Evolutionary conservation across 2,329 filamentous ascomycete genomes (phyloP), one percentile per base, ranked within the genome.

Genomic region (Colletotrichum sp.): DNA sequence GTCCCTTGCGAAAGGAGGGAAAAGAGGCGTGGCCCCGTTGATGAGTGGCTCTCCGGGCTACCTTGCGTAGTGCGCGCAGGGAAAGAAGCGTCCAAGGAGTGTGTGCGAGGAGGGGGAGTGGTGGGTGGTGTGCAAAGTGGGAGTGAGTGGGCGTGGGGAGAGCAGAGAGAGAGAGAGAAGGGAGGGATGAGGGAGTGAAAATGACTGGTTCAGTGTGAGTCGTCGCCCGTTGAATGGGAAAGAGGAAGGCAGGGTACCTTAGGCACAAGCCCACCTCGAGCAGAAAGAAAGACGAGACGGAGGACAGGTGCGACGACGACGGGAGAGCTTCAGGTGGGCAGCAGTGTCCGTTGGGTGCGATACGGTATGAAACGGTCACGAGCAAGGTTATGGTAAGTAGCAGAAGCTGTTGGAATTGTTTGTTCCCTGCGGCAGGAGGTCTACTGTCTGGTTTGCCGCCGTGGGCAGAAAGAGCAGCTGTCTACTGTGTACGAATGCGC

Each of bases 11-110:
- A 58, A 68, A 26, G 48, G 58, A 24, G 38, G 62, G 63, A 74
- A 75, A 73, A 68, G 58, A 75, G 73, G 73, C 73, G 69, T 75
- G 69, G 73, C 24, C 73, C 73, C 69, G 73, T 73, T 26, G 30
- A 48, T 38, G 63, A 68, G 73, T 75, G 69, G 63, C 73, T 58
- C 62, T 28, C 58, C 55, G 43, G 69, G 34, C 55, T 66, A 66
- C 63, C 63, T 52, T 66, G 63, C 24, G 32, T 65, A 71, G 71
- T 59, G 62, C 30, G 72, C 32, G 66, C 30, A 71, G 56, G 16
- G 43, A 62, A 62, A 21, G 69, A 72, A 62, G 34, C 26, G 32
- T 38, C 30, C 32, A 58, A 30, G 30, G 48, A n/a, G 32, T 30
- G 63, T 30, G 63, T 34, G 66, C 36, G 34, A 24, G 30, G 24